These are phyloP conservation scores for Penicillium brevicompactum DNA, from an alignment of 2,329 filamentous ascomycete species.

Conservation along the genomic window DNA sequence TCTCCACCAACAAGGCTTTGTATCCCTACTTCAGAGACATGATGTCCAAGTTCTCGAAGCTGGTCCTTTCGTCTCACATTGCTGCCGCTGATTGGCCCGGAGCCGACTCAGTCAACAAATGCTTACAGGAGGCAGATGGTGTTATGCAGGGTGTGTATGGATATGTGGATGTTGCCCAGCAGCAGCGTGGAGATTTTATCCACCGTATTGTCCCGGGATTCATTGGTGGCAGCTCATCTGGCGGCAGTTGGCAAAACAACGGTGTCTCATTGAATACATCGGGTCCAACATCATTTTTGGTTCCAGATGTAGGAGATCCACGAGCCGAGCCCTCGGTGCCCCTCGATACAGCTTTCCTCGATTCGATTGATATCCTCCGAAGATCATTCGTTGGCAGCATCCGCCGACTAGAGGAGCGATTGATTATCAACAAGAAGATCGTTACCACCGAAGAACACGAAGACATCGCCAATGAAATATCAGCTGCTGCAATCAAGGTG, in stretches of 20 bases:
- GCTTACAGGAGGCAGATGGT: constrained; percentile 94
- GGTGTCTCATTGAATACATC: constrained; percentile 65
- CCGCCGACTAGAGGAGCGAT: constrained; percentile 81
- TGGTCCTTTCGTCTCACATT: constrained; percentile 96
- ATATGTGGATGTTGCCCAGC: constrained; percentile 91
- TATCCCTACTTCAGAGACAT: constrained; percentile 98
- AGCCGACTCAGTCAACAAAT: constrained; percentile 91
- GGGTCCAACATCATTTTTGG: constrained; percentile 70
- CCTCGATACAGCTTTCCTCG: constrained; percentile 76
- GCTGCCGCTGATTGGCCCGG: constrained; percentile 95
- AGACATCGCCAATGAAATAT: constrained; percentile 78
- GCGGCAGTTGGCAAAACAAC: constrained; percentile 83
- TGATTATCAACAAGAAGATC: constrained; percentile 77
- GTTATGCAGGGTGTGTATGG: constrained; percentile 92
- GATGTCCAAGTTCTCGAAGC: constrained; percentile 99
- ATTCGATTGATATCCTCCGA: constrained; percentile 83
- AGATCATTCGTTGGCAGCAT: constrained; percentile 83
- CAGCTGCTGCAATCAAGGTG: constrained; percentile 74
- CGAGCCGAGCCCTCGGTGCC: constrained; percentile 69
- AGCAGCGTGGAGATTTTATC: constrained; percentile 91
- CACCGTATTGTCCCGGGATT: constrained; percentile 93
- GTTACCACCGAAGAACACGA: constrained; percentile 78
- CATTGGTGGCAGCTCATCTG: constrained; percentile 77
- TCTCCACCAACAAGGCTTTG: constrained; percentile 93
- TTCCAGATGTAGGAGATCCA: constrained; percentile 80